Evolutionary conservation across 306 rosid genomes (phyloP).

Genomic region (Boehmeria nivea): DNA sequence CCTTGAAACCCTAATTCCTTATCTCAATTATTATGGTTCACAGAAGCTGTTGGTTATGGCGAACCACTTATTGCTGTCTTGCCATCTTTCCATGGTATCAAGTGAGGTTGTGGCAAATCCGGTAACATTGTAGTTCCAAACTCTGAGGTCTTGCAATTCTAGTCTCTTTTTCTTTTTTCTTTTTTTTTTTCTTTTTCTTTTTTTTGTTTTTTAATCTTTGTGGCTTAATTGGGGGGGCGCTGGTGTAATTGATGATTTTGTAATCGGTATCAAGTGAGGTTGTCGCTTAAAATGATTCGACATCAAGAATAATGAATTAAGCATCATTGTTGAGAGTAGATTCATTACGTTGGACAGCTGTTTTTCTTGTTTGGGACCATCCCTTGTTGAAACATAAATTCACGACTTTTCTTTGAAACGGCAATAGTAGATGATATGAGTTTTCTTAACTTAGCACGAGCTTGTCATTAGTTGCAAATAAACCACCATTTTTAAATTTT

Average conservation of each 20-base stretch:
- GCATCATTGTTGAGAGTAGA: slow-evolving; percentile 1
- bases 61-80: slow-evolving; percentile 80
- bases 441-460: too few relatives aligned
- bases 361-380: too few relatives aligned
- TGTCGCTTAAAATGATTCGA: too few relatives aligned
- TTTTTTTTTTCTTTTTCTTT: neutral
- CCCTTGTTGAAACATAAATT: too few relatives aligned
- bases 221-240: neutral
- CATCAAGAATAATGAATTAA: slow-evolving; percentile 24
- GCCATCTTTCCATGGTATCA: slow-evolving; percentile 79
- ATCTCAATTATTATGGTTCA: slow-evolving; percentile 24
- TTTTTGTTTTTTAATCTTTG: neutral
- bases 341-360: neutral
- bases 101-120: slow-evolving; percentile 34
- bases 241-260: slow-evolving; percentile 6
- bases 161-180: neutral
- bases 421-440: too few relatives aligned
- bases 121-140: slow-evolving; percentile 15
- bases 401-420: too few relatives aligned
- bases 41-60: slow-evolving; percentile 94
- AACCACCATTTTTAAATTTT: too few relatives aligned
- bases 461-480: too few relatives aligned
- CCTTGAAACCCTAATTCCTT: slow-evolving; percentile 4
- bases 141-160: slow-evolving; percentile 21
- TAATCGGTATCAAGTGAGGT: slow-evolving; percentile 14